Percentiles rank a stretch among this genome's conserved stretches.
phyloP scores from a whole-genome alignment of 306 rosid genomes.

The Fragaria vesca region DNA sequence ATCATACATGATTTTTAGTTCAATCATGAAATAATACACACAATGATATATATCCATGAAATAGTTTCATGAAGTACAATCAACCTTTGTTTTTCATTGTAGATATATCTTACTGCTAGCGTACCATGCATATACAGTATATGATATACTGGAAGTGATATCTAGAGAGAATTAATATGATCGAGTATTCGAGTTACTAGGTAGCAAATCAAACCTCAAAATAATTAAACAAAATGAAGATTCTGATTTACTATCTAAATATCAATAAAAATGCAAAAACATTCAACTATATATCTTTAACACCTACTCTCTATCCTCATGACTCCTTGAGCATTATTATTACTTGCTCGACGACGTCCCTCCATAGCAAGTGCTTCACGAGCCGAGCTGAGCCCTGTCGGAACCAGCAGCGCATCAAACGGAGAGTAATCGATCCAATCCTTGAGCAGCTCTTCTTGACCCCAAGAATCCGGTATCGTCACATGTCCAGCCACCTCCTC shows the following conservation, averaged over 20 bases:
- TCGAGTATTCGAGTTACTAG: not conserved
- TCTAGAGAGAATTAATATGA: not conserved
- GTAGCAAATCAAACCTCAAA: not conserved
- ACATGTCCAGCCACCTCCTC: constrained; percentile 56
- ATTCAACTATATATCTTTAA: not conserved
- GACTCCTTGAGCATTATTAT: constrained; percentile 21
- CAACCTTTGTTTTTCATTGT: not conserved
- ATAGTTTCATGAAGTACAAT: not conserved
- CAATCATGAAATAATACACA: not conserved
- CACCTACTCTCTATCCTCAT: constrained; percentile 43
- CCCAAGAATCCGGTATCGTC: constrained; percentile 59
- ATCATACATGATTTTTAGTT: not conserved
- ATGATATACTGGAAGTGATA: not conserved
- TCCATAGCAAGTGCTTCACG: constrained; percentile 63
- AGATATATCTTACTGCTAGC: not conserved
- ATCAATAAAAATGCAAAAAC: not conserved
- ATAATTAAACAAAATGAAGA: not conserved
- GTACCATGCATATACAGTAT: not conserved
- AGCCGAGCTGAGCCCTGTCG: constrained; percentile 48
- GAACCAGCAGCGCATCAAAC: constrained; percentile 54
- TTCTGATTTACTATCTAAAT: not conserved
- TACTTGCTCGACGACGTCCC: constrained; percentile 37
- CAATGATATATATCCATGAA: not conserved
- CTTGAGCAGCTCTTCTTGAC: constrained; percentile 49
- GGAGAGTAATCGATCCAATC: constrained; percentile 58